Evolutionary conservation across 2,329 filamentous ascomycete species (phyloP).

Genomic region (Diaporthe batatas): DNA sequence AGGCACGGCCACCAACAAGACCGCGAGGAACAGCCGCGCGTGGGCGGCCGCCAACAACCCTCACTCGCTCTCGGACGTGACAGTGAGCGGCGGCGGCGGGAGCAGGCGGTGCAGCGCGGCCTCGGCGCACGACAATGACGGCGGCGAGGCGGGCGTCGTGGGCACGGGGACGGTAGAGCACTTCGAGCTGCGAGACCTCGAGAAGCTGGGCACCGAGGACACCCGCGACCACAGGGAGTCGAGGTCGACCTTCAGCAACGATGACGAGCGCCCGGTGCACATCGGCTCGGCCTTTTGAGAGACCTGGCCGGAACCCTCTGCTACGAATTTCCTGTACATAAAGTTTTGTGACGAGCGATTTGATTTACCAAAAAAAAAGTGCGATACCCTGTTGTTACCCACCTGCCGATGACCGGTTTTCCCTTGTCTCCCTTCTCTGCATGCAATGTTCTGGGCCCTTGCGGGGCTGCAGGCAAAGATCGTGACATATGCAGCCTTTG

Average conservation of each 20-base stretch:
- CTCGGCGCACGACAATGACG: slow-evolving; percentile 4
- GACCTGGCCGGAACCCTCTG: not conserved
- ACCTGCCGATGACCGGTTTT: not conserved
- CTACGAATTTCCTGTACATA: slow-evolving; percentile 20
- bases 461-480: slow-evolving; percentile 19
- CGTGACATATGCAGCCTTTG: not conserved
- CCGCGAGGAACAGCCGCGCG: slow-evolving; percentile 31
- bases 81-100: not conserved
- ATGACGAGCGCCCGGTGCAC: slow-evolving; percentile 16
- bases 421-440: not conserved
- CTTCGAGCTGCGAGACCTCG: slow-evolving; percentile 29
- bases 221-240: not conserved
- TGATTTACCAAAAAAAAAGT: slow-evolving; percentile 23
- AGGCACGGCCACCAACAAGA: slow-evolving; percentile 22
- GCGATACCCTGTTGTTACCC: slow-evolving; percentile 29
- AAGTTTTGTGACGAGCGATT: slow-evolving; percentile 20
- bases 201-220: slow-evolving; percentile 24
- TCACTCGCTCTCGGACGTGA: slow-evolving; percentile 33
- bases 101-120: not conserved
- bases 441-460: not conserved
- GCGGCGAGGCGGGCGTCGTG: slow-evolving; percentile 27
- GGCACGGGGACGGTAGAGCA: slow-evolving; percentile 13
- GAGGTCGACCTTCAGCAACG: slow-evolving; percentile 31
- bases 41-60: slow-evolving; percentile 35
- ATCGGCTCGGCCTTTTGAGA: slow-evolving; percentile 24